These are phyloP conservation scores for Macaranga tanarius DNA, from an alignment of 441 rosid genomes.

Conservation along the genomic window DNA sequence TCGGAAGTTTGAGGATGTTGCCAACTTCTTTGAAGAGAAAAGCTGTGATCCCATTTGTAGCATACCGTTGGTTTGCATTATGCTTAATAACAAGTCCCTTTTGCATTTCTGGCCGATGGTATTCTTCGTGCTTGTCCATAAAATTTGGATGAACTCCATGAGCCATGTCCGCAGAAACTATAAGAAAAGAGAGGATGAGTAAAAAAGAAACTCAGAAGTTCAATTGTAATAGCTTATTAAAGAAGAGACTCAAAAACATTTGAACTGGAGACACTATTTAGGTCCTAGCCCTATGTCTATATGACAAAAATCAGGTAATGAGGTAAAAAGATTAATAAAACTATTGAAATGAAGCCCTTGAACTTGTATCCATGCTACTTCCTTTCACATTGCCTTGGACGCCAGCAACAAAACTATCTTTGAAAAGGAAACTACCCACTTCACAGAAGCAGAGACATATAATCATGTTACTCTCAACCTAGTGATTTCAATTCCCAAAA, in stretches of 20 bases:
- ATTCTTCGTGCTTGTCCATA: slow-evolving; percentile 85
- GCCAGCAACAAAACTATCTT: neutral
- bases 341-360: neutral
- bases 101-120: slow-evolving; percentile 84
- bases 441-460: neutral
- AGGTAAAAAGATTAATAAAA: neutral
- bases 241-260: neutral
- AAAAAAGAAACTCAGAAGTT: neutral
- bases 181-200: neutral
- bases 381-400: neutral
- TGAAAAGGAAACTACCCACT: neutral
- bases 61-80: slow-evolving; percentile 93
- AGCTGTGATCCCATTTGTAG: slow-evolving; percentile 86
- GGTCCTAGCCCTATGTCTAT: neutral
- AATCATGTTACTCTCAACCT: no score
- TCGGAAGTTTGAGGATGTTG: slow-evolving; percentile 72
- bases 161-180: slow-evolving; percentile 97
- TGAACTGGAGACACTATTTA: neutral
- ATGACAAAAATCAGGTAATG: neutral
- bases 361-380: no score
- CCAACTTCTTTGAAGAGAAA: slow-evolving; percentile 94
- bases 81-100: slow-evolving; percentile 93
- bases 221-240: neutral
- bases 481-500: no score
- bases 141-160: slow-evolving; percentile 94